Conservation (phyloP, 345 rosid genomes). For the Citrus cavaleriei region DNA sequence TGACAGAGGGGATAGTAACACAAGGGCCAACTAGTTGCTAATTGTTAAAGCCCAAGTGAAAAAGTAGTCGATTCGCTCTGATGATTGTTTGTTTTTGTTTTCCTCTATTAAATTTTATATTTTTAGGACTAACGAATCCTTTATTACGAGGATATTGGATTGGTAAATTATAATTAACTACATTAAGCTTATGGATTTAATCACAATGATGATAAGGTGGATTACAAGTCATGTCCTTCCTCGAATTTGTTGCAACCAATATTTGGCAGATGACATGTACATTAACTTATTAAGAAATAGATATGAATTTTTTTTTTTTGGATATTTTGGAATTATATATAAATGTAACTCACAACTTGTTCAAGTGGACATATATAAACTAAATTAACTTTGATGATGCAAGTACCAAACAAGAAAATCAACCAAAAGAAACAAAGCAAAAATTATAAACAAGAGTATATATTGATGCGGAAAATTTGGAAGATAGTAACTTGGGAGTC, state of each 20-base stretch:
- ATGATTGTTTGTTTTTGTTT: no score
- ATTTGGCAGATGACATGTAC: neutral
- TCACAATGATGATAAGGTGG: neutral
- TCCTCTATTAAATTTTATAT: neutral
- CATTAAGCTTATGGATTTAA: neutral
- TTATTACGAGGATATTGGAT: neutral
- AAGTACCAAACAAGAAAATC: neutral
- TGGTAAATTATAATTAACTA: neutral
- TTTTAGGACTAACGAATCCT: neutral
- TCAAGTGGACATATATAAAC: neutral
- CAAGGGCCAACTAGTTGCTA: no score
- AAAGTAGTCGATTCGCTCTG: no score
- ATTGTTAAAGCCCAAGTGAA: no score
- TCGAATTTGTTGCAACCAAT: neutral
- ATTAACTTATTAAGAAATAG: no score
- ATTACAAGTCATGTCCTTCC: neutral
- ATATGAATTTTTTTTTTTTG: neutral
- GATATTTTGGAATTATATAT: neutral
- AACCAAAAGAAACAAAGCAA: neutral
- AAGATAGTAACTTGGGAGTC: constrained; percentile 1
- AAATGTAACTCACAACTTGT: neutral
- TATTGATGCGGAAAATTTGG: neutral
- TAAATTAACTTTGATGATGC: neutral
- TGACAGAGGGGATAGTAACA: no score
- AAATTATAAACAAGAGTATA: neutral